Percentiles rank a stretch among this genome's conserved stretches.
Evolutionary conservation across 2,329 filamentous ascomycete genomes (phyloP).

Genomic region (Apiospora aurea): DNA sequence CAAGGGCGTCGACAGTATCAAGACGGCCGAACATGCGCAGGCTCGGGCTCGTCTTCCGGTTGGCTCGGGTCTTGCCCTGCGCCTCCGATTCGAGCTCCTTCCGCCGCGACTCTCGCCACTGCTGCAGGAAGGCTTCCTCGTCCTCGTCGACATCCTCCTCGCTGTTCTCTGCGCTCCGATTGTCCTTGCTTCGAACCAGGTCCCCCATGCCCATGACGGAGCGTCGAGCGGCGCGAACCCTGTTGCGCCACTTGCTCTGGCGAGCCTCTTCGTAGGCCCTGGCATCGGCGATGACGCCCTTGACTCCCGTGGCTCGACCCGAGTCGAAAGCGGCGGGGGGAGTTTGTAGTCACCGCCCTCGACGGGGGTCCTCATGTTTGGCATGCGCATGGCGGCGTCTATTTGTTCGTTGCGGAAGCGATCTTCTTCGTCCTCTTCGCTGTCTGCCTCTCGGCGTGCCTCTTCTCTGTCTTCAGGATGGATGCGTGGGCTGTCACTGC

Average conservation of each 20-base stretch:
- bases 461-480: slow-evolving; percentile 68
- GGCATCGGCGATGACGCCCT: slow-evolving; percentile 87
- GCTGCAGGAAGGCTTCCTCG: slow-evolving; percentile 81
- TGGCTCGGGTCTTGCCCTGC: slow-evolving; percentile 62
- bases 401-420: slow-evolving; percentile 60
- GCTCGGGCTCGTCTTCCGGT: slow-evolving; percentile 77
- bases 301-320: slow-evolving; percentile 79
- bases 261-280: slow-evolving; percentile 76
- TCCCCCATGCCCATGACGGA: slow-evolving; percentile 61
- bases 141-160: slow-evolving; percentile 59
- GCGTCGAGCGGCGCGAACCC: slow-evolving; percentile 58
- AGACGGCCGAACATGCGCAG: slow-evolving; percentile 80
- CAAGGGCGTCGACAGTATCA: slow-evolving; percentile 85
- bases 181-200: slow-evolving; percentile 38
- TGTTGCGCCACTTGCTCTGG: slow-evolving; percentile 60
- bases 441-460: slow-evolving; percentile 46
- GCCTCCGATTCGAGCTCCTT: slow-evolving; percentile 75
- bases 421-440: slow-evolving; percentile 63
- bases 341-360: slow-evolving; percentile 62
- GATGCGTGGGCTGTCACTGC: slow-evolving; percentile 45
- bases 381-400: slow-evolving; percentile 71
- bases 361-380: slow-evolving; percentile 54
- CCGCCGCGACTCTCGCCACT: slow-evolving; percentile 84
- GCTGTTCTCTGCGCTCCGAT: slow-evolving; percentile 47
- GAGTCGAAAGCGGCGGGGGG: slow-evolving; percentile 69